Conservation (phyloP, 306 rosid species). For the Comarum palustre region DNA sequence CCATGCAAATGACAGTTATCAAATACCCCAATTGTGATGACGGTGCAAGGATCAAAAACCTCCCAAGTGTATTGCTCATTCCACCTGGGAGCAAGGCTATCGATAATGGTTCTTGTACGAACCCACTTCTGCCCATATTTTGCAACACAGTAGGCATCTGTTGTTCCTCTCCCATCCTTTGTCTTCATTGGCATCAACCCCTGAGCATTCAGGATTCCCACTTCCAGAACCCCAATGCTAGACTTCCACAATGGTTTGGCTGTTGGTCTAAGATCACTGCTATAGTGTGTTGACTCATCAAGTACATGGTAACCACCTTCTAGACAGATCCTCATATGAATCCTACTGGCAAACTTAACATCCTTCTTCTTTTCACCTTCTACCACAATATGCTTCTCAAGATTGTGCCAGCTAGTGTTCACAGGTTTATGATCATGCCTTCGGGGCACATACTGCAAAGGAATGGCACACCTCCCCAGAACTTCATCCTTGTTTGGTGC, state of each 20-base stretch:
- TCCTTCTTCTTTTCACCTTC: constrained; percentile 98
- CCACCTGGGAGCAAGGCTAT: constrained; percentile 86
- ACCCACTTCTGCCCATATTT: constrained; percentile 98
- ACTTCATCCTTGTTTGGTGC: constrained; percentile 86
- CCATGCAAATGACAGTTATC: constrained; percentile 92
- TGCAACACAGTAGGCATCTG: constrained; percentile 92
- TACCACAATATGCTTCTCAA: constrained; percentile 60
- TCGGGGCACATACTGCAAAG: constrained; percentile 50
- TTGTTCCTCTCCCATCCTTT: constrained; percentile 78
- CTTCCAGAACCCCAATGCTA: constrained; percentile 80
- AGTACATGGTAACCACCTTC: constrained; percentile 96
- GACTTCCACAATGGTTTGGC: constrained; percentile 84
- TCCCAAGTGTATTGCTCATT: constrained; percentile 99
- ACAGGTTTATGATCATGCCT: constrained; percentile 85
- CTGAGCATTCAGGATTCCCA: constrained; percentile 86
- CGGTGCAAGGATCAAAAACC: constrained; percentile 95
- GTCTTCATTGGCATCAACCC: constrained; percentile 94
- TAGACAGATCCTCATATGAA: constrained; percentile 83
- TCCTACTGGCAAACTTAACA: constrained; percentile 79
- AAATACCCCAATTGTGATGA: constrained; percentile 86
- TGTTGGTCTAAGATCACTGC: constrained; percentile 97
- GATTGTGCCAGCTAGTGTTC: constrained; percentile 71
- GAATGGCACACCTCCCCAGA: constrained; percentile 65
- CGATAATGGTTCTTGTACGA: constrained; percentile 93
- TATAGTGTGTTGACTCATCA: constrained; percentile 93